Evolutionary conservation across 139 green algal species (phyloP).

Genomic region (Pleodorina starrii): DNA sequence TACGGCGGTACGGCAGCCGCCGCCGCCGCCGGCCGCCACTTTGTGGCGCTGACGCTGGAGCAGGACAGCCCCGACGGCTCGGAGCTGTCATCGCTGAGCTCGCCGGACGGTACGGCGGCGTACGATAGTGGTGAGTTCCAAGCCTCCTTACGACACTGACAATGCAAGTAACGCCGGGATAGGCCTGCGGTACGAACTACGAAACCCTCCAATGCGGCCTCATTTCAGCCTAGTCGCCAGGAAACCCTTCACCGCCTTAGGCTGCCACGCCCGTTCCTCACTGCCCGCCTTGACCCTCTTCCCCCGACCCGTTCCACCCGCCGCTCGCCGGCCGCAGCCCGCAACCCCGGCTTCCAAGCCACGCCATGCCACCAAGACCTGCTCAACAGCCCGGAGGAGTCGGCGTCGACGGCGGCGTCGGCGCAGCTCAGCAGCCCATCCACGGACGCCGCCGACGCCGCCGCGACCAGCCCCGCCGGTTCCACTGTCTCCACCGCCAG

Average conservation of each 20-base stretch:
- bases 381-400: neutral
- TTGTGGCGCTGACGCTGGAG: neutral
- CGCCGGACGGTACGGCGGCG: neutral
- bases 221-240: too few relatives aligned
- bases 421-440: neutral
- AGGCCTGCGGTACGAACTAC: too few relatives aligned
- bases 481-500: neutral
- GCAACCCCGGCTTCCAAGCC: too few relatives aligned
- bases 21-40: neutral
- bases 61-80: neutral
- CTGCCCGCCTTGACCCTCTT: too few relatives aligned
- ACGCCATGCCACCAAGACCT: neutral
- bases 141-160: too few relatives aligned
- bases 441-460: neutral
- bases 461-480: neutral
- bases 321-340: too few relatives aligned
- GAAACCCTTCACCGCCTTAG: too few relatives aligned
- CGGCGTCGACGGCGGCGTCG: neutral
- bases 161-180: too few relatives aligned
- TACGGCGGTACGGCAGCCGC: neutral
- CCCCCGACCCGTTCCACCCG: too few relatives aligned
- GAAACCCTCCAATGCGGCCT: too few relatives aligned
- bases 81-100: neutral
- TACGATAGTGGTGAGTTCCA: neutral
- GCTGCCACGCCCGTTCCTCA: too few relatives aligned